Conservation (phyloP, 1,284 basidiomycete species). For the Butyriboletus pseudospeciosus region DNA sequence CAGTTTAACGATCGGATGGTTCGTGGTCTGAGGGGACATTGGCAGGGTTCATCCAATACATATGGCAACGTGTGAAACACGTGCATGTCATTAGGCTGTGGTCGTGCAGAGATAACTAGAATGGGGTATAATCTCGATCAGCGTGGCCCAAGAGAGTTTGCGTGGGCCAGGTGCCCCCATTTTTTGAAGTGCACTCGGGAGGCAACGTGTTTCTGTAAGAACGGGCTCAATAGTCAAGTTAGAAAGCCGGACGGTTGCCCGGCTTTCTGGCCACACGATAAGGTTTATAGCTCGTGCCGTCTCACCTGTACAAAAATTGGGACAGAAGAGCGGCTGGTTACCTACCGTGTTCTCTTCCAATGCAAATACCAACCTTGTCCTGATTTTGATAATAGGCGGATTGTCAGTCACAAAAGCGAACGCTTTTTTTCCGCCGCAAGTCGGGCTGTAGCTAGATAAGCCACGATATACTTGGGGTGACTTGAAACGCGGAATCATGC, state of each 20-base stretch:
- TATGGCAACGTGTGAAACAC: conserved; percentile 4
- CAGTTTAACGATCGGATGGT: neutral
- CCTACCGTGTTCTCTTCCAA: neutral
- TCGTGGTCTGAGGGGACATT: neutral
- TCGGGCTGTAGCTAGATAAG: neutral
- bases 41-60: neutral
- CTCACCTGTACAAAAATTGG: neutral
- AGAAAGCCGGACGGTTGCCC: neutral
- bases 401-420: neutral
- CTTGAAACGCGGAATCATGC: neutral
- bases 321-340: neutral
- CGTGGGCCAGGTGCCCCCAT: neutral
- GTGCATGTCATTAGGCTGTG: neutral
- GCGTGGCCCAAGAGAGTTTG: neutral
- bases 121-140: neutral
- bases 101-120: neutral
- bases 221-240: neutral
- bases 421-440: neutral
- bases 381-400: neutral
- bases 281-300: neutral
- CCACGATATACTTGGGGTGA: neutral
- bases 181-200: neutral
- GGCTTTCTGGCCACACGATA: neutral
- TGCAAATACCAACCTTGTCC: neutral
- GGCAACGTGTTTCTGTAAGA: neutral